Evolutionary conservation across 2,329 filamentous ascomycete genomes (phyloP), one percentile per base, ranked within the genome.

Genomic region (Teratosphaeria gauchensis): DNA sequence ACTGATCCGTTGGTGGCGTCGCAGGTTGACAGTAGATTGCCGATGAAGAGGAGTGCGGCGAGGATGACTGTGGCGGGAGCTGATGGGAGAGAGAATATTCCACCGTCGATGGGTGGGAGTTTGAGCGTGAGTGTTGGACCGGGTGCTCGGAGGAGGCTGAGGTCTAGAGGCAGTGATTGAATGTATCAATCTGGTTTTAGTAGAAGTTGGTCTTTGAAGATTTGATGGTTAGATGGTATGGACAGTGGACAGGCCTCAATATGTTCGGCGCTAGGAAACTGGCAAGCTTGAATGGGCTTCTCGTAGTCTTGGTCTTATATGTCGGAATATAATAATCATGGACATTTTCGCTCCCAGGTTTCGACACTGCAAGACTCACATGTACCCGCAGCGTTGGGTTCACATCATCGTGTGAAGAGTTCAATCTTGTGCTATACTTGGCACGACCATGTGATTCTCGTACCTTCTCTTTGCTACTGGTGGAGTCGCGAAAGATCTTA

Each of bases 151-250:
- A 69, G 73, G 78, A 82, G 74, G 73, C 80, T 74, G 76, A 82
- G 71, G 53, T 65, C 61, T 56, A 52, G 66, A 46, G 65, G 67
- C 33, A 69, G 66, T 61, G 67, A 66, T 82, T 89, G 57, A 85
- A 4, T 6, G 42, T 7, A n/a, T 46, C 2, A 4, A 19, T 48
- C 24, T 28, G 24, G 2, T 28, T 2, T 2, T 28, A 28, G 24
- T 28, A 28, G 4, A 28, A 28, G 24, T 28, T 28, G n/a, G n/a
- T n/a, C n/a, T 28, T 28, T 2, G 24, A 28, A 28, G 24, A 4
- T 28, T 28, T 28, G 24, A 4, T 28, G 24, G 24, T 28, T 4
- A 28, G 4, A 28, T 28, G 24, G 24, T 28, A 48, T 11, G 42
- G 5, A 21, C 14, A n/a, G 14, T 7, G 42, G n/a, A 21, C n/a